Conservation (phyloP, 2,329 filamentous ascomycete species). For the Calonectria leucothoes region DNA sequence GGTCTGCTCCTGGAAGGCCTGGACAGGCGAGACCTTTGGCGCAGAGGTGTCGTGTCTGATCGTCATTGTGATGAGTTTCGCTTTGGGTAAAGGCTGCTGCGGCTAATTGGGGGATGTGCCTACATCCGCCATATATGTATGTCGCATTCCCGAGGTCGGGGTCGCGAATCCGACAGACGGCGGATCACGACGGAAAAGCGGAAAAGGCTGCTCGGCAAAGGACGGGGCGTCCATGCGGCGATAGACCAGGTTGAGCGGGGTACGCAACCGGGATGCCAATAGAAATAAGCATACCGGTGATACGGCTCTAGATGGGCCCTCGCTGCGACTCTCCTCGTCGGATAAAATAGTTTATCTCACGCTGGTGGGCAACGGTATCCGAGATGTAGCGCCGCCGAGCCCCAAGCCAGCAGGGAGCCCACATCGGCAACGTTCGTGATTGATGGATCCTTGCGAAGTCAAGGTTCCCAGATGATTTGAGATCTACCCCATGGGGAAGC, state of each 20-base stretch:
- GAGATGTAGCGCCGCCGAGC: neutral
- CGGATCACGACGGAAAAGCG: neutral
- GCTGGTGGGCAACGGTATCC: neutral
- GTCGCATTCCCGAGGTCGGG: neutral
- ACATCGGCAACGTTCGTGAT: slow-evolving; percentile 1
- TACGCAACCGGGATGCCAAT: neutral
- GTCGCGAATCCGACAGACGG: neutral
- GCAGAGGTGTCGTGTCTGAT: slow-evolving; percentile 36
- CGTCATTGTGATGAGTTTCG: slow-evolving; percentile 28
- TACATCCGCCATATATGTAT: slow-evolving; percentile 11
- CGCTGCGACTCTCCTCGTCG: neutral
- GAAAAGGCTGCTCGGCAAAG: neutral
- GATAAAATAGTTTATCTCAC: neutral
- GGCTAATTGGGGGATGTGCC: neutral
- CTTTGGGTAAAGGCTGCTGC: neutral
- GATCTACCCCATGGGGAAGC: slow-evolving; percentile 17
- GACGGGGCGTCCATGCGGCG: neutral
- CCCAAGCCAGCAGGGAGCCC: neutral
- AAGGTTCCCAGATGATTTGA: neutral
- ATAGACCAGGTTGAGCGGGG: neutral
- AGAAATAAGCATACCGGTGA: neutral
- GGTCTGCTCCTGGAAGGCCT: slow-evolving; percentile 14
- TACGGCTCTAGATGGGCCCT: neutral
- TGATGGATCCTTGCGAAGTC: neutral
- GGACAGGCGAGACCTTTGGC: slow-evolving; percentile 14